Conservation (phyloP, 2,329 filamentous ascomycete species). For the Blastomyces parvus region DNA sequence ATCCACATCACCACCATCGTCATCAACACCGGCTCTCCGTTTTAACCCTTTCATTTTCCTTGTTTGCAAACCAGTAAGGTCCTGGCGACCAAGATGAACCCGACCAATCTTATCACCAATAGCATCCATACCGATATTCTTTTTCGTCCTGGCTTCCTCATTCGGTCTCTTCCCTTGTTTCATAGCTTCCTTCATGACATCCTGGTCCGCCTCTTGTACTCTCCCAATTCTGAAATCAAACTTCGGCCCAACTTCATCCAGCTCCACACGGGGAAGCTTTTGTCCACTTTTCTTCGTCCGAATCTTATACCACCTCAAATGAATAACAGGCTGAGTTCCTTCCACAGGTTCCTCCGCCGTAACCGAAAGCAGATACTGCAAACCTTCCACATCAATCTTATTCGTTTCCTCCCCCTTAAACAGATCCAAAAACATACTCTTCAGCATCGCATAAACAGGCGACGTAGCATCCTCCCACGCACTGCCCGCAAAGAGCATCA, state of each 20-base stretch:
- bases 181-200: constrained; percentile 80
- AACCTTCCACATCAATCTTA: constrained; percentile 86
- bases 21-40: constrained; percentile 58
- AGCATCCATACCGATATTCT: constrained; percentile 84
- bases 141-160: constrained; percentile 60
- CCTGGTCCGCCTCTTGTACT: constrained; percentile 65
- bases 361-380: constrained; percentile 83
- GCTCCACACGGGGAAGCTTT: constrained; percentile 77
- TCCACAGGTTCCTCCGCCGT: constrained; percentile 57
- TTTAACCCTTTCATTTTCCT: constrained; percentile 99
- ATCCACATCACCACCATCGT: constrained; percentile 43
- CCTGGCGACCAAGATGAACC: constrained; percentile 83
- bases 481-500: constrained; percentile 83
- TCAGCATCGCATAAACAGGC: constrained; percentile 74
- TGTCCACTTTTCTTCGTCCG: constrained; percentile 78
- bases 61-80: constrained; percentile 78
- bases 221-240: constrained; percentile 87
- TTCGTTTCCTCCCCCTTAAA: constrained; percentile 73
- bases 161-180: constrained; percentile 63
- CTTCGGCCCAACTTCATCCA: constrained; percentile 90
- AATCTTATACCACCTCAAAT: constrained; percentile 75
- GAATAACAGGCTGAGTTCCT: constrained; percentile 38
- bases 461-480: constrained; percentile 74
- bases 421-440: constrained; percentile 79
- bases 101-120: constrained; percentile 96